Evolutionary conservation across 1,139 yeast species (phyloP), one percentile per base, ranked within the genome.

Genomic region (Yamadazyma taylorii): DNA sequence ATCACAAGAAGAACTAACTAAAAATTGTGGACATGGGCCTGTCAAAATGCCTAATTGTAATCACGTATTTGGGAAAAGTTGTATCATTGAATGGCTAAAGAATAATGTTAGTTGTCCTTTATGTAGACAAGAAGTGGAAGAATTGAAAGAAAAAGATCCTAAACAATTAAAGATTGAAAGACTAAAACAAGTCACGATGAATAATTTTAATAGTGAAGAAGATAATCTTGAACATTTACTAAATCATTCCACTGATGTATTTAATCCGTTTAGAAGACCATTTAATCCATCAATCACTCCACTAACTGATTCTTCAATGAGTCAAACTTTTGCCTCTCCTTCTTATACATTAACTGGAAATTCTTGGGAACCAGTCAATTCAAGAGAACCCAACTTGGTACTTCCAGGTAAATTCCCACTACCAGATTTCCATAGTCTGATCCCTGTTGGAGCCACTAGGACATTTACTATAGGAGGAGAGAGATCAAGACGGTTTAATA

Each of bases 31-130:
- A 5, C 76, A 70, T 45, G 47, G 56, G 1, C 68, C 75, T 0
- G 75, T 69, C n/a, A 56, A 60, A 33, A 68, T 70, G 69, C 75
- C 75, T 2, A 56, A 55, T 34, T 70, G 76, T 46, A 56, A 60
- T 11, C 76, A 70, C 46, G 48, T 68, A 0, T 70, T 70, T 45
- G 76, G 76, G 7, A 59, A 61, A 41, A 50, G 65, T 8, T 70
- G 76, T 47, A 66, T 70, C 19, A 53, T 67, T 3, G 75, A 69
- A 41, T 70, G 76, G 76, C 51, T 70, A 25, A 61, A 61, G 42
- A 51, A 53, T 29, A 63, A 67, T 45, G 72, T 65, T 5, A 66
- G 69, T 45, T 70, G 76, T 49, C 76, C 76, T 8, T 54, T 70
- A 33, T 70, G 76, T 40, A 55, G 76, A n/a, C 61, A 64, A 43